Evolutionary conservation across 2,329 filamentous ascomycete genomes (phyloP).

Genomic region (Allantophomopsis cytisporea): DNA sequence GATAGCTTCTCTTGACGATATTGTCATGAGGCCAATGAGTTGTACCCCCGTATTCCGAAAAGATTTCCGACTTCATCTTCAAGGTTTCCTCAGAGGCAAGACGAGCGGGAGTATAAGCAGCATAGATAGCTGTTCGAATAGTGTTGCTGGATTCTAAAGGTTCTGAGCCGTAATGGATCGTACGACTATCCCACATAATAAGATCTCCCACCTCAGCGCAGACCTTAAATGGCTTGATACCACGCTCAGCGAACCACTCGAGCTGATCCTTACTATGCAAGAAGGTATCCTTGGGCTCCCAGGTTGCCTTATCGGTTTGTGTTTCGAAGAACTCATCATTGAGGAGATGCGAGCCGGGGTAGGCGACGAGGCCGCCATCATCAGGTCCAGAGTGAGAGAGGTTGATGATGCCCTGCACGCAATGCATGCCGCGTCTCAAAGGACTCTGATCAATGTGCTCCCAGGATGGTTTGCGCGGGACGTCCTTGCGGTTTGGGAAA

Average conservation of each 20-base stretch:
- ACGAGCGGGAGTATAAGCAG: slow-evolving; percentile 20
- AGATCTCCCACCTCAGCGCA: slow-evolving; percentile 22
- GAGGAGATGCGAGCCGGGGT: slow-evolving; percentile 16
- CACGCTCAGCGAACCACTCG: slow-evolving; percentile 19
- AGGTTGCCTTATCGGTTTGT: slow-evolving; percentile 12
- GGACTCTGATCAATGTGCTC: slow-evolving; percentile 21
- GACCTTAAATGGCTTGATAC: slow-evolving; percentile 18
- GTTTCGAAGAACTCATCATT: slow-evolving; percentile 19
- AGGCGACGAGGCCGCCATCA: slow-evolving; percentile 23
- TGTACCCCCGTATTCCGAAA: slow-evolving; percentile 13
- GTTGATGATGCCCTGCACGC: slow-evolving; percentile 18
- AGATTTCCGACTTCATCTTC: slow-evolving; percentile 12
- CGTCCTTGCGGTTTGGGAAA: slow-evolving; percentile 18
- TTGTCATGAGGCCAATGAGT: slow-evolving; percentile 21
- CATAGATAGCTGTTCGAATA: slow-evolving; percentile 21
- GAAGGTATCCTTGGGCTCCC: slow-evolving; percentile 17
- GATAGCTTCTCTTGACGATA: slow-evolving; percentile 5
- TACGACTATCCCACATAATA: slow-evolving; percentile 23
- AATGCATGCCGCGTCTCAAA: slow-evolving; percentile 12
- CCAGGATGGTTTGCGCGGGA: slow-evolving; percentile 18
- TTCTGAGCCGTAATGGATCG: slow-evolving; percentile 21
- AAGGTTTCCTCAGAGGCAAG: slow-evolving; percentile 16
- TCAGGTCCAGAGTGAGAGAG: slow-evolving; percentile 20
- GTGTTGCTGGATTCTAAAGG: slow-evolving; percentile 11
- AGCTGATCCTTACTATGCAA: slow-evolving; percentile 16